These are phyloP conservation scores for Phylloporus rhodoxanthus DNA, from an alignment of 768 basidiomycete genomes.

Conservation along the genomic window DNA sequence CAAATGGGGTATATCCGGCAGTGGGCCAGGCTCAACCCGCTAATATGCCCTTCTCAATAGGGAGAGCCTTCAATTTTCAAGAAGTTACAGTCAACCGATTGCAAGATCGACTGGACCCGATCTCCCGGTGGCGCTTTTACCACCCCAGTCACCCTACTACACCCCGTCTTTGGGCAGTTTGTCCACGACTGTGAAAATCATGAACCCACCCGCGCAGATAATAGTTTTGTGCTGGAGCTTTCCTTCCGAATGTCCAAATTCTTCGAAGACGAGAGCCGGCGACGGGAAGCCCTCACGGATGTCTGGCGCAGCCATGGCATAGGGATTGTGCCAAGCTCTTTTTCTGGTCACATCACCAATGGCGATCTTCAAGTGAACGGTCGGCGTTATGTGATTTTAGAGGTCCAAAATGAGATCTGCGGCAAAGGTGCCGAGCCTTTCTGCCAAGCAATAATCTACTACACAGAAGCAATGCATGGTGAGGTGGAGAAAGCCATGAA, in stretches of 20 bases:
- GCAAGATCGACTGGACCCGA: not conserved
- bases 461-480: conserved; percentile 14
- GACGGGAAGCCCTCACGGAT: not conserved
- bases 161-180: conserved; percentile 8
- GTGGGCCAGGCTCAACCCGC: no score
- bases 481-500: not conserved
- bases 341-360: conserved; percentile 6
- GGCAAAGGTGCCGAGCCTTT: conserved; percentile 23
- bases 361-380: conserved; percentile 14
- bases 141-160: conserved; percentile 5
- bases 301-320: not conserved
- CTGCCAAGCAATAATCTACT: conserved; percentile 21
- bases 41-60: no score
- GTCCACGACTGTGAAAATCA: conserved; percentile 4
- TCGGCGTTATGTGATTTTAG: conserved; percentile 16
- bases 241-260: not conserved
- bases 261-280: conserved; percentile 10
- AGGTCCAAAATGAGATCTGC: conserved; percentile 4
- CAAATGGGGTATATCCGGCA: no score
- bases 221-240: conserved; percentile 13
- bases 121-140: not conserved
- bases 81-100: not conserved
- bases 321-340: not conserved
- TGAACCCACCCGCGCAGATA: conserved; percentile 1
- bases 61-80: not conserved